Evolutionary conservation across 208 protist genomes (phyloP).

Genomic region (Vickermania spadyakhi): DNA sequence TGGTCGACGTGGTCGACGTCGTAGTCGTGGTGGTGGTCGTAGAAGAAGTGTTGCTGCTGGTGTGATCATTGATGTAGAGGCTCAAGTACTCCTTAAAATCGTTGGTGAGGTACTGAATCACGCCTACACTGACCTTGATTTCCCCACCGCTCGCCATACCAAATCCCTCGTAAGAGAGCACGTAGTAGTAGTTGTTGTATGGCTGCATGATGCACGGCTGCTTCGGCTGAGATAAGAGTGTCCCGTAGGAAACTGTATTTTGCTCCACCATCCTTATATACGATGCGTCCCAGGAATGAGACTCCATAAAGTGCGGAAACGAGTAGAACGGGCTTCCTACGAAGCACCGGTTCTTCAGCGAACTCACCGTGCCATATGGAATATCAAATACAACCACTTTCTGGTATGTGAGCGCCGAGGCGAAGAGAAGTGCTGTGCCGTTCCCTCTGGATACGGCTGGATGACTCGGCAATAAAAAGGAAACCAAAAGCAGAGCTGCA

Average conservation of each 20-base stretch:
- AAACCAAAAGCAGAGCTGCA: too few species aligned
- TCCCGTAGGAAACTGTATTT: too few species aligned
- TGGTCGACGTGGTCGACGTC: background rate
- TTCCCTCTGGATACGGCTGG: too few species aligned
- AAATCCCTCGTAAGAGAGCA: background rate
- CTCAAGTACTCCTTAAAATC: background rate
- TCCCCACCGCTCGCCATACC: conserved; percentile 1
- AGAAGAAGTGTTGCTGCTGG: background rate
- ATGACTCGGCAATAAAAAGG: too few species aligned
- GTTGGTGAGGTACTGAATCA: background rate
- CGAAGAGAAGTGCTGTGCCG: background rate
- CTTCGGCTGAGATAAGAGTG: background rate
- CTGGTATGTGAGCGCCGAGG: background rate
- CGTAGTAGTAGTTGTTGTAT: conserved; percentile 4
- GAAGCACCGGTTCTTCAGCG: background rate
- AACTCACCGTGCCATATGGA: background rate
- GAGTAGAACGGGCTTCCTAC: background rate
- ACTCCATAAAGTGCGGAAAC: too few species aligned
- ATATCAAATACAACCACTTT: background rate
- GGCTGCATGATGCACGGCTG: conserved; percentile 1
- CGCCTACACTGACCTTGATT: conserved; percentile 2
- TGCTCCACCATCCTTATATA: too few species aligned
- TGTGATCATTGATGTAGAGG: background rate
- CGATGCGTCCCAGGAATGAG: too few species aligned
- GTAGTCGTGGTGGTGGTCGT: background rate